These are phyloP conservation scores for Clausena lansium DNA, from an alignment of 345 rosid species.

Conservation along the genomic window DNA sequence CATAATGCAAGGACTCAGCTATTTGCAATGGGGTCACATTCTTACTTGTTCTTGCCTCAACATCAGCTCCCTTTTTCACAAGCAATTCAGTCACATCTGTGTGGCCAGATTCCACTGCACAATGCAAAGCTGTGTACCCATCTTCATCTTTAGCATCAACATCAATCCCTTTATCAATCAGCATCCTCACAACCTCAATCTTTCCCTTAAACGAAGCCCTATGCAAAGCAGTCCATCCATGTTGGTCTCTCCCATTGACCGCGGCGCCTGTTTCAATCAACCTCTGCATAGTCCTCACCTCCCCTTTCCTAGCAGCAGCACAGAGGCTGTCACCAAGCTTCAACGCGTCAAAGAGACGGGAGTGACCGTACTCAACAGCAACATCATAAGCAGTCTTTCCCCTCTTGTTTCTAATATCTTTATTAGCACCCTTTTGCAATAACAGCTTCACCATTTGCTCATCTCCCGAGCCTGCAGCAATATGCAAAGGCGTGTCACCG, in stretches of 20 bases:
- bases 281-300: conserved; percentile 30
- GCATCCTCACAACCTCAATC: conserved; percentile 30
- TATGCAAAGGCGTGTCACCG: conserved; percentile 52
- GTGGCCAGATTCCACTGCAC: conserved; percentile 60
- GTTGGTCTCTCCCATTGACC: conserved; percentile 49
- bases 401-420: conserved; percentile 38
- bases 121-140: conserved; percentile 66
- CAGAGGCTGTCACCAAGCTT: conserved; percentile 54
- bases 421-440: conserved; percentile 50
- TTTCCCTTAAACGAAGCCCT: conserved; percentile 61
- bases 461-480: conserved; percentile 49
- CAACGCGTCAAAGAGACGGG: conserved; percentile 43
- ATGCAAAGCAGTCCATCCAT: conserved; percentile 71
- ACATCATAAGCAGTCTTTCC: conserved; percentile 52
- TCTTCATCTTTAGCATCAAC: conserved; percentile 54
- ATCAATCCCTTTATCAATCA: conserved; percentile 55
- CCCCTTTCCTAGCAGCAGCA: conserved; percentile 53
- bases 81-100: conserved; percentile 49
- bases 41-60: conserved; percentile 53
- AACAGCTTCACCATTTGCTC: conserved; percentile 51
- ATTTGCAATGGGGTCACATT: conserved; percentile 45
- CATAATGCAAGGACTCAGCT: conserved; percentile 52
- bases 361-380: conserved; percentile 51
- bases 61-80: conserved; percentile 54
- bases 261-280: conserved; percentile 51